phyloP scores from a whole-genome alignment of 2,329 filamentous ascomycete species.

The Arthrinium phaeospermum region DNA sequence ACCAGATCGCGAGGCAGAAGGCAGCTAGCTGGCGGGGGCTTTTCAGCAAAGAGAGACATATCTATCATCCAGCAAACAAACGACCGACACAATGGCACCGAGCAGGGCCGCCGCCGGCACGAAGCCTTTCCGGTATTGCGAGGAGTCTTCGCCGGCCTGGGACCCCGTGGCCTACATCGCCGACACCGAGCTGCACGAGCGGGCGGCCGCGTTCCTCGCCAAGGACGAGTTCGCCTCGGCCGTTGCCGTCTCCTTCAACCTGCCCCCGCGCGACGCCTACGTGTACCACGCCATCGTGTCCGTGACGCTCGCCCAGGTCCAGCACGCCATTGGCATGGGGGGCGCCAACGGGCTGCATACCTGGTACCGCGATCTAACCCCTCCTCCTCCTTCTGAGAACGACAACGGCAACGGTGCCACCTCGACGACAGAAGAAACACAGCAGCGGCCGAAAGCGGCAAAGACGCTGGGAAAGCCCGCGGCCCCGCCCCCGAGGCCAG shows the following conservation, averaged over 20 bases:
- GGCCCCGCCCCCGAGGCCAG: constrained; percentile 56
- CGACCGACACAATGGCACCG: constrained; percentile 27
- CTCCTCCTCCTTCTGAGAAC: constrained; percentile 33
- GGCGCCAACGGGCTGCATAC: constrained; percentile 52
- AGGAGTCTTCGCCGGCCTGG: constrained; percentile 49
- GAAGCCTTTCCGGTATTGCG: constrained; percentile 45
- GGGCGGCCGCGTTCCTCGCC: constrained; percentile 44
- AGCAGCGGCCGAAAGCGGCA: not conserved
- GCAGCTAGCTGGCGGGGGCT: not conserved
- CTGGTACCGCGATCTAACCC: constrained; percentile 50
- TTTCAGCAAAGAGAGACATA: not conserved
- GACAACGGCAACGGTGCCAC: constrained; percentile 18
- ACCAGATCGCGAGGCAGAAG: not conserved
- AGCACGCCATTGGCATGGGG: constrained; percentile 51
- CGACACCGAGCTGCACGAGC: constrained; percentile 45
- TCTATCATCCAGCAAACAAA: not conserved
- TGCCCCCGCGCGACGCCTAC: constrained; percentile 52
- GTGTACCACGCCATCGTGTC: constrained; percentile 58
- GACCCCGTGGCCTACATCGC: constrained; percentile 47
- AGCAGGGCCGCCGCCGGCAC: constrained; percentile 22
- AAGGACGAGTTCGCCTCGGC: constrained; percentile 50
- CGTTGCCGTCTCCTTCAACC: constrained; percentile 49
- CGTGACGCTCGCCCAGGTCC: constrained; percentile 55
- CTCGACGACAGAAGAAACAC: constrained; percentile 1
- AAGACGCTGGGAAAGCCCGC: not conserved